Evolutionary conservation across 1,139 yeast species (phyloP).

Genomic region (Nematodospora anomalae): DNA sequence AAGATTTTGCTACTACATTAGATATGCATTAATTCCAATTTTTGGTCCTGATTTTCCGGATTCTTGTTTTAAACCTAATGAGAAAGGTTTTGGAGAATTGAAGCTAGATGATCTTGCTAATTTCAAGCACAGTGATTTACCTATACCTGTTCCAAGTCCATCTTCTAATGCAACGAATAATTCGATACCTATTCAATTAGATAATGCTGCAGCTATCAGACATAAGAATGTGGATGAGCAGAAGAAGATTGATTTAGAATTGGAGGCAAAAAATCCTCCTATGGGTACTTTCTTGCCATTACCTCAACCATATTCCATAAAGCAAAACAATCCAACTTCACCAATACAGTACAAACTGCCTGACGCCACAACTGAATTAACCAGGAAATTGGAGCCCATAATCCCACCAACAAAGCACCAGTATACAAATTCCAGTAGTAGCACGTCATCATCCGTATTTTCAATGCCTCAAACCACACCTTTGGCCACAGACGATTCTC

Average conservation of each 20-base stretch:
- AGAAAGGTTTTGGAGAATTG: slow-evolving; percentile 69
- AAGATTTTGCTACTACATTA: slow-evolving; percentile 74
- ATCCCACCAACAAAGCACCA: slow-evolving; percentile 7
- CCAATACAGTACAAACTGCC: not conserved
- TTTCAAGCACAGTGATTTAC: slow-evolving; percentile 12
- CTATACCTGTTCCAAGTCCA: slow-evolving; percentile 10
- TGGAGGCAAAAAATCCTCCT: slow-evolving; percentile 4
- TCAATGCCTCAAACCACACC: slow-evolving; percentile 6
- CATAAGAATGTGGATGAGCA: not conserved
- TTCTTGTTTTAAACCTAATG: slow-evolving; percentile 65
- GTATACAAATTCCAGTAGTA: slow-evolving; percentile 9
- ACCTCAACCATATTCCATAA: slow-evolving; percentile 1
- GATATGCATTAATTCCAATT: slow-evolving; percentile 75
- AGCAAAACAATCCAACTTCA: not conserved
- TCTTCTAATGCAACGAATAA: too few species aligned
- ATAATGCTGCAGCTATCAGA: not conserved
- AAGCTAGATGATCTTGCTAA: slow-evolving; percentile 37
- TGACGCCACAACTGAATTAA: slow-evolving; percentile 1
- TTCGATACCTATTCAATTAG: slow-evolving; percentile 1
- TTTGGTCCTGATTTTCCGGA: slow-evolving; percentile 76
- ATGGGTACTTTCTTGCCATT: slow-evolving; percentile 10
- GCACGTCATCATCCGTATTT: slow-evolving; percentile 10
- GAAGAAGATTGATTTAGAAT: not conserved
- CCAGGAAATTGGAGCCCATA: not conserved
- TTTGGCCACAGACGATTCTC: slow-evolving; percentile 1